Base-by-base conservation (phyloP, 1,284 basidiomycete species). In the Heterobasidion irregulare region DNA sequence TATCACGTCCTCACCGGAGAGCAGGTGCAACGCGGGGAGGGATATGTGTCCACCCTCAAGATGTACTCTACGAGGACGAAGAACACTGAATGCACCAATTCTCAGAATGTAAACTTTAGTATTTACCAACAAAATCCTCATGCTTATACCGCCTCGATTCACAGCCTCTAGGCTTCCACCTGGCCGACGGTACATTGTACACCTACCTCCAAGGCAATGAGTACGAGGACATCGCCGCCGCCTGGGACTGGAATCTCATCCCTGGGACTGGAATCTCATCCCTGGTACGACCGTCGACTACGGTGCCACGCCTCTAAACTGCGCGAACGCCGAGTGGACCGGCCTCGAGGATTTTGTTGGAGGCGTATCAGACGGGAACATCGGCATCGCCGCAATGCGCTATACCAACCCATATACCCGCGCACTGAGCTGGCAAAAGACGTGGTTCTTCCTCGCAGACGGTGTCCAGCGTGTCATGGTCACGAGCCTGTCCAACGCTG, bases 231-330 rank as follows among this genome's bases (percentile, higher is more conserved):
- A 83, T 86, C 19, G 71, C 76, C 8, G 84, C 79, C 1, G 73
- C 78, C 1, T 86, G 84, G 84, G 84, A 89, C 63, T 89, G 84
- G 84, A 79, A 85, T 61, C 69, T 86, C 13, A 79, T 88, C 47
- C 85, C 86, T 4, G 85, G 86, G 84, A 89, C 63, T 89, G 84
- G 84, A 79, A 85, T 61, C 69, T 86, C 13, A 79, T 88, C 47
- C 85, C 86, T 4, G 85, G 86, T 1, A 86, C 71, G 16, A 88
- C 85, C 0, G 75, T 77, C 26, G 81, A 82, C 64, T 86, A 82
- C 62, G 74, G 66, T 12, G 76, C 71, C 6, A 82, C 78, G 7
- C 71, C 72, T 4, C 72, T 87, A 6, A 63, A 62, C 43, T 83
- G 82, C 59, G 63, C 53, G 8, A 64, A 67, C 8, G 72, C 75